These are phyloP conservation scores for Cyclocybe aegerita DNA, from an alignment of 768 basidiomycete genomes.

Conservation along the genomic window DNA sequence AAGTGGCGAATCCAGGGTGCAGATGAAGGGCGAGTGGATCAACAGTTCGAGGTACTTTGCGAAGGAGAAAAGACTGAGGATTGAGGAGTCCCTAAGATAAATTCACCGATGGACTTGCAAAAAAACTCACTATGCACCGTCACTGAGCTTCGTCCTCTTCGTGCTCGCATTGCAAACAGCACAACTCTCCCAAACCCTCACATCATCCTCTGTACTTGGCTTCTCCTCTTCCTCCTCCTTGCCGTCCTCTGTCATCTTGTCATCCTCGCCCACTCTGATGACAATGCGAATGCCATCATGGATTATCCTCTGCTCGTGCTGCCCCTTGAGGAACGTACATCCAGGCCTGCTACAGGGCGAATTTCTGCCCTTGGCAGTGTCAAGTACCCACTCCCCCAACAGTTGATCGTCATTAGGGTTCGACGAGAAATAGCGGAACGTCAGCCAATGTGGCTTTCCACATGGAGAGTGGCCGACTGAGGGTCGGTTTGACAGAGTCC, in stretches of 20 bases:
- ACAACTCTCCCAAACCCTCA: conserved; percentile 43
- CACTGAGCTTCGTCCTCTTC: conserved; percentile 33
- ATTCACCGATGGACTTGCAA: background rate
- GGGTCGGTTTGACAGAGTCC: conserved; percentile 14
- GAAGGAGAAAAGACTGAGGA: conserved; percentile 48
- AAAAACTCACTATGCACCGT: conserved; percentile 53
- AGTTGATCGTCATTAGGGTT: conserved; percentile 27
- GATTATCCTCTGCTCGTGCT: conserved; percentile 47
- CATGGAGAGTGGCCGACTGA: conserved; percentile 32
- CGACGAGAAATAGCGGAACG: conserved; percentile 47
- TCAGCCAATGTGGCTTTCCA: conserved; percentile 46
- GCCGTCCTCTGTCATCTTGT: conserved; percentile 5
- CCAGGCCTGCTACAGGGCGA: conserved; percentile 35
- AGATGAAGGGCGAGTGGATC: conserved; percentile 42
- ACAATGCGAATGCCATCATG: conserved; percentile 35
- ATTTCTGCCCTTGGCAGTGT: conserved; percentile 28
- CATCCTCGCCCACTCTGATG: conserved; percentile 18
- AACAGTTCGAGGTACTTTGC: conserved; percentile 59
- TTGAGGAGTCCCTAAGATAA: background rate
- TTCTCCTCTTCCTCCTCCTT: conserved; percentile 6
- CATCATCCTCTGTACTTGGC: conserved; percentile 14
- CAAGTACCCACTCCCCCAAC: conserved; percentile 44
- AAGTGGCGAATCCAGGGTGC: conserved; percentile 31
- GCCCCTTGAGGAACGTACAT: conserved; percentile 31
- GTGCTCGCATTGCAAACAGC: conserved; percentile 41